Evolutionary conservation across 768 basidiomycete genomes (phyloP).

Genomic region (Paxillus involutus): DNA sequence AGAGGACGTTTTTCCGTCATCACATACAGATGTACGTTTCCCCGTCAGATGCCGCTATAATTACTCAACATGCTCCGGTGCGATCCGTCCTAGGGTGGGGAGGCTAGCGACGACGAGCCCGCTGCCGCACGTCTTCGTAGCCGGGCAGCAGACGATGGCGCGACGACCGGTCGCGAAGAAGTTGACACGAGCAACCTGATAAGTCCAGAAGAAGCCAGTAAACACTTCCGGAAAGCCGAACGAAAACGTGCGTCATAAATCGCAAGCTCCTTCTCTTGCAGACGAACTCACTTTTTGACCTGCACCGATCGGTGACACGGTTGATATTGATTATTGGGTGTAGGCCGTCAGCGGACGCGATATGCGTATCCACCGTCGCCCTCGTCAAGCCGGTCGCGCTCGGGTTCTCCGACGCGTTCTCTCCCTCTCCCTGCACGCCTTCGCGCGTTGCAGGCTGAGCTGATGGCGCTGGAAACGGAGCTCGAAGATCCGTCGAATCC

Average conservation of each 20-base stretch:
- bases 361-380: constrained; percentile 74
- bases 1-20: constrained; percentile 65
- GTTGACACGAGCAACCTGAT: constrained; percentile 68
- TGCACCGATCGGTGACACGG: not conserved
- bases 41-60: not conserved
- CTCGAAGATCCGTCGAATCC: constrained; percentile 81
- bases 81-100: constrained; percentile 46
- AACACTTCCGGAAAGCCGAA: constrained; percentile 72
- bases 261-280: too few relatives aligned
- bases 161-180: constrained; percentile 52
- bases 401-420: constrained; percentile 29
- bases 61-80: not conserved
- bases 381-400: constrained; percentile 43
- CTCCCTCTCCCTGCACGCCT: constrained; percentile 59
- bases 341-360: constrained; percentile 53
- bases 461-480: constrained; percentile 77
- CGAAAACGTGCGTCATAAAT: constrained; percentile 43
- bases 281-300: too few relatives aligned
- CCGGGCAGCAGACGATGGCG: constrained; percentile 34
- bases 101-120: constrained; percentile 68
- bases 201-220: constrained; percentile 64
- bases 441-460: constrained; percentile 70
- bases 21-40: constrained; percentile 49
- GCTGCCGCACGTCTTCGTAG: constrained; percentile 35
- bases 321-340: not conserved